Evolutionary conservation across 306 rosid species (phyloP), one percentile per base, ranked within the genome.

Genomic region (Dalbergia cochinchinensis): DNA sequence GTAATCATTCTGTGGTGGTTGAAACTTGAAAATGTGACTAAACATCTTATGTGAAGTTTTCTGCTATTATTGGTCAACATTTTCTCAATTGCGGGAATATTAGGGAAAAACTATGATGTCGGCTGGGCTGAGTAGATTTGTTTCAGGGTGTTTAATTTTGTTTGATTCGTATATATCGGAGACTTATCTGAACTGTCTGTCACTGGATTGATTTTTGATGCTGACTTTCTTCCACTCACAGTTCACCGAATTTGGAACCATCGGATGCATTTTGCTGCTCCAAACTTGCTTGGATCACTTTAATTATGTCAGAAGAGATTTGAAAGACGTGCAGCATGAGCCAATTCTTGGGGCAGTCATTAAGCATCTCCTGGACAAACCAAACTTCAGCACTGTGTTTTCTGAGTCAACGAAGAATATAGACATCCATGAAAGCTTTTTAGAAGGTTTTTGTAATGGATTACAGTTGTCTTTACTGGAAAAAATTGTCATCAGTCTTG

Each of bases 221-320:
- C 41, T 18, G 41, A 48, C 37, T 79, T 54, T 77, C 73, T 78
- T 72, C 69, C 50, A 42, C 45, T 85, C 73, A 53, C 92, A 96
- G 99, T 90, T 93, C 62, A 50, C 88, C 62, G 97, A 91, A 69
- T 85, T 80, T 85, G 99, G 96, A 83, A 80, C 88, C 5, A 88
- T 78, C 78, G 99, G 96, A 85, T 86, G 97, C 93, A 88, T 88
- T 84, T 82, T 93, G 83, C 87, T 96, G 84, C 94, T 96, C 48
- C 88, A 83, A 80, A 89, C 91, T 9, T 96, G 99, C 87, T 80
- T 96, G 81, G 96, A 91, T 87, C 89, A 90, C 81, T 85, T 88
- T 77, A 85, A 76, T 41, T 79, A 59, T 78, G 73, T 59, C 85
- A 76, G 78, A 54, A 60, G 86, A 81, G 97, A 91, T 71, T 62